phyloP scores from a whole-genome alignment of 257 asterid species.

The Verbascum thapsus region DNA sequence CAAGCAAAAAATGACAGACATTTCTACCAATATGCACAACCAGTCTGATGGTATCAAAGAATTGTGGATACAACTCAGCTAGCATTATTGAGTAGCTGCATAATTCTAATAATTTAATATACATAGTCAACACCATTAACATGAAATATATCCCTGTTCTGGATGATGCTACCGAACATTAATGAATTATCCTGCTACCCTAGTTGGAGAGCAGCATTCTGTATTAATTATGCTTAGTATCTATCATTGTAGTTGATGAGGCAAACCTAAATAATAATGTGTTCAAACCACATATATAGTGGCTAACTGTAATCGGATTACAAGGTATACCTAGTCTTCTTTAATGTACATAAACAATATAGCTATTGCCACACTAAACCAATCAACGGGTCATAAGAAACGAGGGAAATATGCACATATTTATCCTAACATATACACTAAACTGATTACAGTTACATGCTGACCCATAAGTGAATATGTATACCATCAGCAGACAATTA shows the following conservation, averaged over 20 bases:
- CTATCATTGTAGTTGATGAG: not conserved
- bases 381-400: not conserved
- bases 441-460: slow-evolving; percentile 1
- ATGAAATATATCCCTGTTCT: not conserved
- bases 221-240: not conserved
- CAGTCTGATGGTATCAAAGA: not conserved
- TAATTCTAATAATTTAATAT: no score
- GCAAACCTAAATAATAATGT: not conserved
- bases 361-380: not conserved
- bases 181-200: not conserved
- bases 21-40: slow-evolving; percentile 5
- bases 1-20: not conserved
- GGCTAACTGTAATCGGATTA: not conserved
- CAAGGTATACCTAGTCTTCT: not conserved
- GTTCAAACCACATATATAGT: not conserved
- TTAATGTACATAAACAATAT: slow-evolving; percentile 7
- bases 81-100: not conserved
- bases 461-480: slow-evolving; percentile 18
- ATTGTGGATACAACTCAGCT: slow-evolving; percentile 17
- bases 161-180: not conserved
- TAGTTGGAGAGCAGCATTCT: not conserved
- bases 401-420: slow-evolving; percentile 12
- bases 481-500: not conserved
- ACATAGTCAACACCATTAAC: not conserved
- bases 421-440: slow-evolving; percentile 6